Base-by-base conservation (phyloP, 306 rosid species). In the Comarum palustre region DNA sequence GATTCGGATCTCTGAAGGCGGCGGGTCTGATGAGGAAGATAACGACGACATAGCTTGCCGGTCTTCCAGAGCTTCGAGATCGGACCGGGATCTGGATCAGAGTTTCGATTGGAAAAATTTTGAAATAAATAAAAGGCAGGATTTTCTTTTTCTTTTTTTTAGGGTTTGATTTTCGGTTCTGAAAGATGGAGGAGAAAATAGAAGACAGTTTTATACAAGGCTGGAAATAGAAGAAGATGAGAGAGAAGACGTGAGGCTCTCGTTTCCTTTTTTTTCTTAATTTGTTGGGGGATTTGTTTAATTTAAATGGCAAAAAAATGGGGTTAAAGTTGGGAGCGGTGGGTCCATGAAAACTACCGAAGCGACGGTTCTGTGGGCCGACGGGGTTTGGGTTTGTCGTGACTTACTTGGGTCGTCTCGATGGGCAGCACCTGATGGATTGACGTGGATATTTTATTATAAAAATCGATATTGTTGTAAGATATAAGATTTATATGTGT, bases 11-110 rank as follows among this genome's bases (percentile, higher is more conserved):
- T 82, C 54, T 57, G 58, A 71, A 9, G 69, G 73, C 43, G 80
- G 82, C 14, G 38, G 48, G 5, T 19, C 45, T 62, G 43, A 14
- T 24, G 62, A 57, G 2, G 75, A 17, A 15, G 57, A 51, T 8
- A 70, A 17, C 46, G 10, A 27, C 22, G 54, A 25, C 88, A 83
- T 85, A 39, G 78, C 52, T 67, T 68, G 16, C 47, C 47, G 80
- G n/a, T 58, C 57, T 42, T 71, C 76, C 71, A 69, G 75, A 45
- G 60, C 38, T 13, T 54, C 60, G 31, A 13, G 80, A 45, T 58
- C 5, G 32, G 46, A 71, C 43, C 52, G 52, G 43, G 43, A 47
- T 67, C 63, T 43, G 71, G 68, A 74, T 64, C 39, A 32, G 48
- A 20, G 42, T 47, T 65, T 47, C 73, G 63, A 22, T 74, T 25